phyloP scores from a whole-genome alignment of 345 rosid genomes.

The Chamaenerion angustifolium region DNA sequence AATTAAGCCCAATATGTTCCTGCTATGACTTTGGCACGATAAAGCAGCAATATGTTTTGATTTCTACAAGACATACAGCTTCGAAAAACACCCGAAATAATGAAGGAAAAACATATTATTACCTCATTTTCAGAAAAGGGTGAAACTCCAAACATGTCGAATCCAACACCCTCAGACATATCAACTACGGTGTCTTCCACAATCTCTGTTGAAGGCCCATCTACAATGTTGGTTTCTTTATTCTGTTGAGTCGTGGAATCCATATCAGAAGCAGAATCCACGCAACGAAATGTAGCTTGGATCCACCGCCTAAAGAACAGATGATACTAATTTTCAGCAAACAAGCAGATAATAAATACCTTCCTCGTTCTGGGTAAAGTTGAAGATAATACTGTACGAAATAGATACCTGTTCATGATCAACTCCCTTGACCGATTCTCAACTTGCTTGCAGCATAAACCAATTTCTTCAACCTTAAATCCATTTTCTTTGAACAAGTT shows the following conservation, averaged over 20 bases:
- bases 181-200: slow-evolving; percentile 35
- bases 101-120: slow-evolving; percentile 11
- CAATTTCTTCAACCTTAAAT: slow-evolving; percentile 60
- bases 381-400: background rate
- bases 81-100: too few species aligned
- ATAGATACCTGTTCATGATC: slow-evolving; percentile 61
- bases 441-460: slow-evolving; percentile 77
- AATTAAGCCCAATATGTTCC: too few species aligned
- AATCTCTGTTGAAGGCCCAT: slow-evolving; percentile 10
- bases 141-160: slow-evolving; percentile 62
- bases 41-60: background rate
- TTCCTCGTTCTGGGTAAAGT: background rate
- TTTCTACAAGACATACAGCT: too few species aligned
- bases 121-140: slow-evolving; percentile 49
- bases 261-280: slow-evolving; percentile 14
- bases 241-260: slow-evolving; percentile 15
- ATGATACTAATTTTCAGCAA: background rate
- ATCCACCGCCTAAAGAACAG: slow-evolving; percentile 53
- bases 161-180: slow-evolving; percentile 65
- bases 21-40: background rate
- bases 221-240: slow-evolving; percentile 9
- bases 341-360: background rate
- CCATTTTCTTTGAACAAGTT: slow-evolving; percentile 54
- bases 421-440: slow-evolving; percentile 79
- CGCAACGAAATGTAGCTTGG: slow-evolving; percentile 57